A percentile compares a stretch with the other conserved stretches of the same genome.
Conservation (phyloP, 73 alveolate genomes). For the Paramecium octaurelia region DNA sequence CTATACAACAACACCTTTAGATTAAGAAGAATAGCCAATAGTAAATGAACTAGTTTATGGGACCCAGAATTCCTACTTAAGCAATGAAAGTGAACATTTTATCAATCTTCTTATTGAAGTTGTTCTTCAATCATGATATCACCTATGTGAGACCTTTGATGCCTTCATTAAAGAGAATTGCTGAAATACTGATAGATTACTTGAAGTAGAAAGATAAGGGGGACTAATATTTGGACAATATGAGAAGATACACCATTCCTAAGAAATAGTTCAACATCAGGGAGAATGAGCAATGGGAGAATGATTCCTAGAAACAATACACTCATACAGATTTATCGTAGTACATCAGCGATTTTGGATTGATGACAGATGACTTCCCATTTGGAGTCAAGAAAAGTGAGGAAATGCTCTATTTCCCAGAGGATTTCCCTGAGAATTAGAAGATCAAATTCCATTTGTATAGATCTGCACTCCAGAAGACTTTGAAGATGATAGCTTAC, state of each 20-base stretch:
- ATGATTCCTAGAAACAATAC: not conserved
- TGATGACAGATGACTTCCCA: conserved; percentile 1
- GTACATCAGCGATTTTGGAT: not conserved
- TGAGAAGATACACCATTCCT: not conserved
- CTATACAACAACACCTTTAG: not conserved
- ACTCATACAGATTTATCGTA: not conserved
- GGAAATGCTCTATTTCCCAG: not conserved
- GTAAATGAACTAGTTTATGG: not conserved
- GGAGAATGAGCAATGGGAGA: not conserved
- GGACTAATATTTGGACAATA: not conserved
- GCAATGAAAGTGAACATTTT: not conserved
- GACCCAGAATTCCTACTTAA: not conserved
- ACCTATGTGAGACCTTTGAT: not conserved
- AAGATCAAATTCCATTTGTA: conserved; percentile 10
- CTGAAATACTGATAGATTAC: not conserved
- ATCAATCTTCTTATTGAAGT: not conserved
- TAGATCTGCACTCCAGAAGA: not conserved
- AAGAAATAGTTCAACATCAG: not conserved
- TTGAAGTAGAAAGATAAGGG: not conserved
- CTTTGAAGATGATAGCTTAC: conserved; percentile 8
- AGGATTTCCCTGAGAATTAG: conserved; percentile 10
- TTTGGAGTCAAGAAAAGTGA: conserved; percentile 3
- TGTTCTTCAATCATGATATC: conserved; percentile 1
- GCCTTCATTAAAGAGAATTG: conserved; percentile 23
- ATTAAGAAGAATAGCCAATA: not conserved